Conservation (phyloP, 2,329 filamentous ascomycete genomes). For the Fusarium sp. region DNA sequence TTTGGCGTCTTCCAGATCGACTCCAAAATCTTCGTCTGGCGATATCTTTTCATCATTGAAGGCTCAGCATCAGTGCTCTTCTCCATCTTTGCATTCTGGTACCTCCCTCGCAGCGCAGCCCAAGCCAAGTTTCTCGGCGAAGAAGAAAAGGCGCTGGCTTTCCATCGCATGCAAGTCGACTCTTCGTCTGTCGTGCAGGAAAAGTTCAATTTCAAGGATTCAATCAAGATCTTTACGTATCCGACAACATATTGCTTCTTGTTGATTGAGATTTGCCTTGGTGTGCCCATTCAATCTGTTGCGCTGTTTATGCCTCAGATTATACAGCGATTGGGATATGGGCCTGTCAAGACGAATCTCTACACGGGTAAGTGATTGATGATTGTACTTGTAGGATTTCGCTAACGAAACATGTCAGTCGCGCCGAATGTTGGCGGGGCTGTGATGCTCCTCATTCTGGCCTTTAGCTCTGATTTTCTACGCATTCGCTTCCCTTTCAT, state of each 20-base stretch:
- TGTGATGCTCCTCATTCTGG: conserved; percentile 9
- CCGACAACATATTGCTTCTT: conserved; percentile 15
- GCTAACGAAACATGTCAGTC: neutral
- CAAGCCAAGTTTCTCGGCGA: conserved; percentile 7
- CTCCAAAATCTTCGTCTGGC: neutral
- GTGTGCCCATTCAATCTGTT: conserved; percentile 7
- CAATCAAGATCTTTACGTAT: conserved; percentile 13
- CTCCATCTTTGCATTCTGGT: conserved; percentile 11
- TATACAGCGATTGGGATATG: conserved; percentile 4
- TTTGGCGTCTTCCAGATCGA: conserved; percentile 13
- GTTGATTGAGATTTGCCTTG: conserved; percentile 11
- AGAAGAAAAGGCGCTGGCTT: conserved; percentile 2
- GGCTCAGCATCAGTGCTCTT: conserved; percentile 4
- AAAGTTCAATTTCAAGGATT: conserved; percentile 8
- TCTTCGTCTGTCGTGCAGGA: conserved; percentile 14
- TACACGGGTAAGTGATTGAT: neutral
- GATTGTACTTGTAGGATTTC: accelerated
- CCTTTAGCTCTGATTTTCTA: conserved; percentile 4
- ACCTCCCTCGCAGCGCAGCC: neutral
- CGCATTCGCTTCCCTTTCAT: conserved; percentile 4
- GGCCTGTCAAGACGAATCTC: neutral
- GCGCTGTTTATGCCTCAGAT: conserved; percentile 17
- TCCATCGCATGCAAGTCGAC: conserved; percentile 11
- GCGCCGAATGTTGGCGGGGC: conserved; percentile 5
- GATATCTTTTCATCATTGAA: conserved; percentile 13